phyloP scores from a whole-genome alignment of 2,329 filamentous ascomycete genomes.

The Talaromyces verruculosus region DNA sequence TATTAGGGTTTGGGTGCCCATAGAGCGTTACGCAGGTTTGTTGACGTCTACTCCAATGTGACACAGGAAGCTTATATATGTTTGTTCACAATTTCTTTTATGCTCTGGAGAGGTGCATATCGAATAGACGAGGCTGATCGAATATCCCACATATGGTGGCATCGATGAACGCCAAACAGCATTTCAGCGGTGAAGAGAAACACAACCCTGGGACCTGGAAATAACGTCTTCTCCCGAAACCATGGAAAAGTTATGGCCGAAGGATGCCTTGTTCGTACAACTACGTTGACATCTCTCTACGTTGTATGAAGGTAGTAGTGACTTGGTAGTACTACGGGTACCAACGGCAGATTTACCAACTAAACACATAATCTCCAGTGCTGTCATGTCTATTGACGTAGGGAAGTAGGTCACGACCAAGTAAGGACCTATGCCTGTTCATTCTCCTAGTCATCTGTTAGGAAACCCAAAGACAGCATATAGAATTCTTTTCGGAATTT shows the following conservation, averaged over 20 bases:
- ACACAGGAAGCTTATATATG: constrained; percentile 1
- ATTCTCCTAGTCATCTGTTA: background rate
- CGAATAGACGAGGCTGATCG: background rate
- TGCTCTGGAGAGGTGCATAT: background rate
- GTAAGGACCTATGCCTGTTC: background rate
- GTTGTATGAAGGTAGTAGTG: background rate
- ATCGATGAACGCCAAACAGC: background rate
- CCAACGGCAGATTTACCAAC: background rate
- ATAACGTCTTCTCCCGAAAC: background rate
- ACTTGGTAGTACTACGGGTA: background rate
- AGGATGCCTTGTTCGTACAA: background rate
- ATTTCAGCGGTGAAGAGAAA: background rate
- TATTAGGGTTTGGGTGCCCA: background rate
- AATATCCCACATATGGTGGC: background rate
- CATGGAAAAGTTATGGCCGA: background rate
- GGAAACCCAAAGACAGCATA: background rate
- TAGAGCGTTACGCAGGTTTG: background rate
- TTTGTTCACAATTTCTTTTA: background rate
- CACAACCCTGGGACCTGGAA: background rate
- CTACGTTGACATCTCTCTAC: background rate
- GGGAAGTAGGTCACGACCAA: background rate
- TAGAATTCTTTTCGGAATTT: background rate
- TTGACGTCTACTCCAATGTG: background rate
- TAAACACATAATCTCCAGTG: background rate
- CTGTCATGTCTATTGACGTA: background rate